Conservation (phyloP, 2,329 filamentous ascomycete species). For the Hymenoscyphus linearis region DNA sequence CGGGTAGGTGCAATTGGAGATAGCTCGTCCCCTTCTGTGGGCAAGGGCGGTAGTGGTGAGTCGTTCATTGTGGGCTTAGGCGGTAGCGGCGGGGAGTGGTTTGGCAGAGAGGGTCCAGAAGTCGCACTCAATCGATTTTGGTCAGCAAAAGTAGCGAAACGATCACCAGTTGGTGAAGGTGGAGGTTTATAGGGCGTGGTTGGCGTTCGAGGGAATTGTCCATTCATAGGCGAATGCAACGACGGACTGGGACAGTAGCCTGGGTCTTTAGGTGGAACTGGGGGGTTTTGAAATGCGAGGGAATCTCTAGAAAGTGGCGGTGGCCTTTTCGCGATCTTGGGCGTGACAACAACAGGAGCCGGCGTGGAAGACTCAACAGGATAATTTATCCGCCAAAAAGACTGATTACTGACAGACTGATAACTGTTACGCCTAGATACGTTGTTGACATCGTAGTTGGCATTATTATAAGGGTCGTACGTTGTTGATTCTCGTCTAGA, state of each 20-base stretch:
- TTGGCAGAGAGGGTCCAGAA: slow-evolving; percentile 20
- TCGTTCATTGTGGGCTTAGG: slow-evolving; percentile 13
- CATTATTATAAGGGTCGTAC: slow-evolving; percentile 18
- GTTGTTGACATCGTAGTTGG: slow-evolving; percentile 17
- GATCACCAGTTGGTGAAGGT: slow-evolving; percentile 22
- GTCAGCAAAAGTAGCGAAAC: slow-evolving; percentile 22
- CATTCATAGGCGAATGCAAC: slow-evolving; percentile 20
- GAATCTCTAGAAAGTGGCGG: slow-evolving; percentile 38
- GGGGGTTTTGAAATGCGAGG: slow-evolving; percentile 34
- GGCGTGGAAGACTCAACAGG: slow-evolving; percentile 21
- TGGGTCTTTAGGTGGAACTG: slow-evolving; percentile 23
- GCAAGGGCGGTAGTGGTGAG: background rate
- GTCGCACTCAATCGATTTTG: slow-evolving; percentile 16
- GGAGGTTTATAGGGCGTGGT: slow-evolving; percentile 22
- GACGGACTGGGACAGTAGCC: slow-evolving; percentile 28
- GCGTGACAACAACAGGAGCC: slow-evolving; percentile 9
- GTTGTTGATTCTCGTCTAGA: slow-evolving; percentile 13
- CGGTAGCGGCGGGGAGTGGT: slow-evolving; percentile 24
- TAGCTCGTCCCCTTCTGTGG: slow-evolving; percentile 5
- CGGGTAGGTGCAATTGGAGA: slow-evolving; percentile 15
- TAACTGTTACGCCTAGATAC: no score
- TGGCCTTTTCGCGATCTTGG: slow-evolving; percentile 34
- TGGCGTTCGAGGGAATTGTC: slow-evolving; percentile 5
- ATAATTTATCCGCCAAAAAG: slow-evolving; percentile 29
- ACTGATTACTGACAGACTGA: slow-evolving; percentile 26